Base-by-base conservation (phyloP, 768 basidiomycete genomes). In the Erythrobasidium yunnanense region DNA sequence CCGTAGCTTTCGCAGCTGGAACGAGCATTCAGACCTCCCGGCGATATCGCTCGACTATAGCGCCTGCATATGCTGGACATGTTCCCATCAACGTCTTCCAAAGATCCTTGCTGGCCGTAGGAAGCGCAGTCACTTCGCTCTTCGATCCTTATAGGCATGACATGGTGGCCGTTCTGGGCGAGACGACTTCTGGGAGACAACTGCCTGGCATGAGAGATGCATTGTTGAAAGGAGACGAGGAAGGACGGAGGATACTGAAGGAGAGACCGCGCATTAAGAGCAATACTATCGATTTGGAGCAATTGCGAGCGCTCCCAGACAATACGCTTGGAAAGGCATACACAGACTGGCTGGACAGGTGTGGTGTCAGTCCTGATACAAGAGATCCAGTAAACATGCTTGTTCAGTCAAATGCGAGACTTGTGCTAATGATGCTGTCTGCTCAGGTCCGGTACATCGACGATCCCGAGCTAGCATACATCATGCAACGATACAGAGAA, bases 401-500 rank as follows among this genome's bases (percentile, higher is more conserved):
- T n/a, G 15, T 8, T 65, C 11, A 0, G 23, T 2, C 13, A 34
- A 38, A 22, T 57, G 30, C 18, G 6, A 55, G n/a, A 25, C 17
- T 33, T 32, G 52, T 25, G 32, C 18, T 23, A 25, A 47, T 29
- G 17, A 47, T 49, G 67, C 55, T 46, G 17, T 62, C 23, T 30
- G 32, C 47, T 23, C 65, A 96, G 92, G 92, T 95, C 4, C 88
- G 86, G 70, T 97, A 96, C 73, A 86, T 97, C 65, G 83, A 87
- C 73, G 90, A 96, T 73, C 90, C 91, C 1, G 92, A 95, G 73
- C 82, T 95, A 11, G 95, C 95, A 25, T 97, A 95, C 76, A 88
- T 97, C 62, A 90, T 99, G 87, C 89, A 92, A 71, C 86, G 93
- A 55, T 99, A 97, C 76, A 86, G 93, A 25, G 92, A 99, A 78